Evolutionary conservation across 208 protist genomes (phyloP).

Genomic region (Leishmania tarentolae): DNA sequence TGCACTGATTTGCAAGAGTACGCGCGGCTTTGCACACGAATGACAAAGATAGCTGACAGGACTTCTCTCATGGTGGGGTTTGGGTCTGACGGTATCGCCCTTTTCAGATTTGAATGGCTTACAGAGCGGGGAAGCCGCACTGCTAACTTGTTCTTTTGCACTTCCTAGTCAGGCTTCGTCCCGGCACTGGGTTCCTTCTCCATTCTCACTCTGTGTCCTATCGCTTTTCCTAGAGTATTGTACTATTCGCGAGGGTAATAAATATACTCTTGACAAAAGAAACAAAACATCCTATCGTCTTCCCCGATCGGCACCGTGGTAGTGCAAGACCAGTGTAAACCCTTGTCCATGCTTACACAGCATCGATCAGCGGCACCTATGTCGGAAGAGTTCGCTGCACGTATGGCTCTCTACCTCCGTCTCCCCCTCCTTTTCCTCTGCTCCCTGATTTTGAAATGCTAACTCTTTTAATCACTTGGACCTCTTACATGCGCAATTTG

Average conservation of each 20-base stretch:
- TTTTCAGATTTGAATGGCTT: constrained; percentile 60
- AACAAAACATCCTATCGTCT: not conserved
- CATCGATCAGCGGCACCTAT: not conserved
- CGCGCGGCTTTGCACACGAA: constrained; percentile 41
- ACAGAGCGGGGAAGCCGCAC: constrained; percentile 28
- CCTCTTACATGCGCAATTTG: not conserved
- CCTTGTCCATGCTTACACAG: not conserved
- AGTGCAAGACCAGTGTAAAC: not conserved
- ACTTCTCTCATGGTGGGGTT: constrained; percentile 53
- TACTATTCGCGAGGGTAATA: constrained; percentile 2
- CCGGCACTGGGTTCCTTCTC: not conserved
- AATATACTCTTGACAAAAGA: not conserved
- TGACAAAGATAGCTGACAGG: constrained; percentile 4
- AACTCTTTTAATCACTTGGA: not conserved
- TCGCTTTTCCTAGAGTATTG: not conserved
- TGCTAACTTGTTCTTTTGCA: constrained; percentile 64
- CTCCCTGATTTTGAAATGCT: not conserved
- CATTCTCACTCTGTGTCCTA: not conserved
- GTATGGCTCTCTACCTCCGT: not conserved
- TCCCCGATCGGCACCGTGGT: not conserved
- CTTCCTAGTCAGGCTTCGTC: constrained; percentile 18
- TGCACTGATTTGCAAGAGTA: constrained; percentile 58
- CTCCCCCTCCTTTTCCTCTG: not conserved
- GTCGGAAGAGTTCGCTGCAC: not conserved
- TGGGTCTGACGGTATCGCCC: constrained; percentile 40